phyloP scores from a whole-genome alignment of 1,139 yeast genomes.

The Blastobotrys aristatus region DNA sequence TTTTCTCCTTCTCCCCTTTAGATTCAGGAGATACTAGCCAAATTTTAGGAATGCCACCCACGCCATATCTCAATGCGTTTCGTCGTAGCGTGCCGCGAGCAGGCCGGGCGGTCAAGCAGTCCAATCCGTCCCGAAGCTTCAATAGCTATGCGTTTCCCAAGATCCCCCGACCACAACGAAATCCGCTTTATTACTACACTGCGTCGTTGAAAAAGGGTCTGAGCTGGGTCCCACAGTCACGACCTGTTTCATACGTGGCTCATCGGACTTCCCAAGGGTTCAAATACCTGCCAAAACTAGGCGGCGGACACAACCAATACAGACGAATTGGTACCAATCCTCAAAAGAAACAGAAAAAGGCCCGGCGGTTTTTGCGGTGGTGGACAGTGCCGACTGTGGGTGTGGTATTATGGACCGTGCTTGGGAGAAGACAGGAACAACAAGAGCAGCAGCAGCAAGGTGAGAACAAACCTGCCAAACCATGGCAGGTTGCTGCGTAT shows the following conservation, averaged over 20 bases:
- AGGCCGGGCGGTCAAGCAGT: background rate
- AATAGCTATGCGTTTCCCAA: slow-evolving; percentile 46
- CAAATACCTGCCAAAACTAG: slow-evolving; percentile 14
- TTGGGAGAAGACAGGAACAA: slow-evolving; percentile 40
- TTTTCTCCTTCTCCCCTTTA: too few relatives aligned
- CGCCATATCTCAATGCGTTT: slow-evolving; percentile 14
- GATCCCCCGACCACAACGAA: slow-evolving; percentile 61
- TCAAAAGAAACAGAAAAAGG: background rate
- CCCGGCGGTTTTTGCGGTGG: slow-evolving; percentile 54
- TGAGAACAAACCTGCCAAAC: slow-evolving; percentile 57
- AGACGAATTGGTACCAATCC: slow-evolving; percentile 5
- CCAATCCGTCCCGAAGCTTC: background rate
- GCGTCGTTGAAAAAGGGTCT: slow-evolving; percentile 30
- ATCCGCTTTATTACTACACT: slow-evolving; percentile 49
- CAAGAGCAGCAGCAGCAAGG: slow-evolving; percentile 16
- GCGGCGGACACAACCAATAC: slow-evolving; percentile 14
- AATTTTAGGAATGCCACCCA: slow-evolving; percentile 10
- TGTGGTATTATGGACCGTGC: slow-evolving; percentile 57
- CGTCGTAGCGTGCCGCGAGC: slow-evolving; percentile 3
- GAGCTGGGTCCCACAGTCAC: slow-evolving; percentile 18
- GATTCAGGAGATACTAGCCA: background rate
- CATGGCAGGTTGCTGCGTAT: slow-evolving; percentile 87
- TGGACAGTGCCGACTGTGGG: slow-evolving; percentile 65
- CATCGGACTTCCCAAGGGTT: slow-evolving; percentile 14
- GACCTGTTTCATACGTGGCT: slow-evolving; percentile 17